Evolutionary conservation across 1,284 basidiomycete species (phyloP), one percentile per base, ranked within the genome.

Genomic region (Cryptococcus sp.): DNA sequence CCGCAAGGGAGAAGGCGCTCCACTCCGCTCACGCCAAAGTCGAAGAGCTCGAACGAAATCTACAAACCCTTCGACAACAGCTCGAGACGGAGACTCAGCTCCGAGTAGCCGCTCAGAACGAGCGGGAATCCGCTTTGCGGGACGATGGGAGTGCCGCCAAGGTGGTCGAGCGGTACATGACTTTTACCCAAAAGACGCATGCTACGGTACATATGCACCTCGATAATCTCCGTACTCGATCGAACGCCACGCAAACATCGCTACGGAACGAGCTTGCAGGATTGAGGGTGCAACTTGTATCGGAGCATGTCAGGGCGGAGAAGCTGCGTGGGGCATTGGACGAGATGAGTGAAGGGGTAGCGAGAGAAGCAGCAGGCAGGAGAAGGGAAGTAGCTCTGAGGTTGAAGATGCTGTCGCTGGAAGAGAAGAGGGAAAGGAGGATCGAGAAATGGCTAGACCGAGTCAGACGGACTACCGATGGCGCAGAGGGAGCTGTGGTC

Each of bases 111-210:
- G 80, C 77, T 0, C 75, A 78, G 43, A 69, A 75, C 1, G 81
- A 84, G 53, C 71, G 86, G n/a, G 80, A 85, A 48, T 77, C 75
- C 53, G 74, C 80, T 36, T 73, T 77, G 51, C 69, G 82, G n/a
- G 85, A 90, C 52, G 87, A 91, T 54, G 80, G 77, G 12, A 80
- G 82, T 2, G 87, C 88, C 1, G 82, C 85, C 11, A 86, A 83
- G 62, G 87, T 91, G 77, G 87, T 91, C 25, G 83, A 87, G 47
- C 79, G 87, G 41, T 92, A 92, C 69, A 92, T 91, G 88, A 86
- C 84, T 59, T 92, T 91, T 69, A 88, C 87, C 2, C 88, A 92
- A 68, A 78, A 82, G 18, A 82, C 85, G 7, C 85, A 84, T 12
- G 78, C 86, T 47, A 72, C 79, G 1, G 78, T 90, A 1, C 85